Evolutionary conservation across 441 rosid species (phyloP).

Genomic region (Populus hybrid): DNA sequence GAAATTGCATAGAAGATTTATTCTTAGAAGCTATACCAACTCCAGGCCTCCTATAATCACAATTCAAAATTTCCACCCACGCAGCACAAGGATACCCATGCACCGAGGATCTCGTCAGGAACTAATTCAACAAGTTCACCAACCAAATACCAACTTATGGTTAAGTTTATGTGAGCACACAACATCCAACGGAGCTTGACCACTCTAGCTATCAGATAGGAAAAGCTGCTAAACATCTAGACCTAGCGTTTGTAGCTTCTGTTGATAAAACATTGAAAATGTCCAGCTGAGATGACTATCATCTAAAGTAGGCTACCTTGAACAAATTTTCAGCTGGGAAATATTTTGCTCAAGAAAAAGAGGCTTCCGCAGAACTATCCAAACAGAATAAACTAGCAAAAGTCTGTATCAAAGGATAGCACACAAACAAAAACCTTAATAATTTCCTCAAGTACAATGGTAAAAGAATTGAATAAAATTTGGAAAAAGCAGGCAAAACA

Average conservation of each 20-base stretch:
- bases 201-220: neutral
- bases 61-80: no score
- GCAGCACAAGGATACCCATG: no score
- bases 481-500: neutral
- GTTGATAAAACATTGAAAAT: neutral
- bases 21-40: no score
- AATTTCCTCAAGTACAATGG: neutral
- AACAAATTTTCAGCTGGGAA: neutral
- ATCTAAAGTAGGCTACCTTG: neutral
- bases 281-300: neutral
- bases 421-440: neutral
- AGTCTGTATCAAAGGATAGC: neutral
- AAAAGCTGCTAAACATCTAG: neutral
- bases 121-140: no score
- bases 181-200: neutral
- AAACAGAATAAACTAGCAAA: neutral
- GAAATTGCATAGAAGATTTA: no score
- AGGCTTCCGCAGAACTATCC: neutral
- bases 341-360: neutral
- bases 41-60: no score
- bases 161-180: no score
- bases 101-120: no score
- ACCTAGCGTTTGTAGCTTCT: neutral
- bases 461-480: neutral
- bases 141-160: no score